phyloP scores from a whole-genome alignment of 352 stramenopile genomes.

The Phytophthora europaea region DNA sequence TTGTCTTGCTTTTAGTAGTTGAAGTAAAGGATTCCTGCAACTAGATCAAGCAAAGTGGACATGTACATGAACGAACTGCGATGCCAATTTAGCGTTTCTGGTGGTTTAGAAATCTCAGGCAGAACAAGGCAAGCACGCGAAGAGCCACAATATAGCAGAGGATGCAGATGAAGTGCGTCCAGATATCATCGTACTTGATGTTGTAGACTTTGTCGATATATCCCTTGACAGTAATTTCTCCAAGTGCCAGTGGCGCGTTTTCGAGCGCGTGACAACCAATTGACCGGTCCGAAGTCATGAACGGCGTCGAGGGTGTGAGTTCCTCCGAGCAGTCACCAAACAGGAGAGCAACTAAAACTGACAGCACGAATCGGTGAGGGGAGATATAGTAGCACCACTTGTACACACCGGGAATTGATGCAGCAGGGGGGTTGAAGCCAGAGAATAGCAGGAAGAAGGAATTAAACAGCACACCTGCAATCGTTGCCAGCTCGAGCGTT shows the following conservation, averaged over 20 bases:
- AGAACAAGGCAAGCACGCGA: constrained; percentile 21
- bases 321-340: constrained; percentile 8
- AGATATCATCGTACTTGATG: constrained; percentile 37
- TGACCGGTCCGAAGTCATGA: neutral
- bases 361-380: constrained; percentile 12
- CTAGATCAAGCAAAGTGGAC: too few species aligned
- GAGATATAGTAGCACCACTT: constrained; percentile 57
- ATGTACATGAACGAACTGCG: too few species aligned
- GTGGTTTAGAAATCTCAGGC: constrained; percentile 16
- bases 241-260: constrained; percentile 15
- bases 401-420: constrained; percentile 49
- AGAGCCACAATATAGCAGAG: constrained; percentile 33
- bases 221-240: constrained; percentile 12
- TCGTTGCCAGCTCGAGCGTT: constrained; percentile 18
- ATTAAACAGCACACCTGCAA: constrained; percentile 16
- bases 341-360: constrained; percentile 9
- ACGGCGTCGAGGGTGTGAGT: neutral
- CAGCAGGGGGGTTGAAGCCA: constrained; percentile 54
- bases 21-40: too few species aligned
- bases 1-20: too few species aligned
- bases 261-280: constrained; percentile 16
- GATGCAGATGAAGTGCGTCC: constrained; percentile 30
- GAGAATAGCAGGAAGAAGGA: constrained; percentile 56
- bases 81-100: constrained; percentile 10
- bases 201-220: constrained; percentile 47